Base-by-base conservation (phyloP, 345 rosid species). In the Populus nigra region DNA sequence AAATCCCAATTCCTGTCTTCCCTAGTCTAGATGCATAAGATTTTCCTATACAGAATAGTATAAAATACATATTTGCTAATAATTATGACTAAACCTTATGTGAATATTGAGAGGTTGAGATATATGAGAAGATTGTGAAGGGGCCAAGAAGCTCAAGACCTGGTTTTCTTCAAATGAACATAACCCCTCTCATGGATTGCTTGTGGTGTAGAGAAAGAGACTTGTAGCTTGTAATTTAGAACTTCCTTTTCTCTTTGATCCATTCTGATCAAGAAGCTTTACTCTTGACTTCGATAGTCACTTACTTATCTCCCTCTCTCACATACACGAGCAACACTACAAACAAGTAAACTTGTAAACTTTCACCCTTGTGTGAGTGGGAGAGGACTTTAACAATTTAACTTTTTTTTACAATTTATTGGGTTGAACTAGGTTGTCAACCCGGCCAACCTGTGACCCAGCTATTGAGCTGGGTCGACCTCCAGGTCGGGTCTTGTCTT, bases 121-220 rank as follows among this genome's bases (percentile, higher is more conserved):
- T 63, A 84, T 68, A n/a, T 78, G 87, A 77, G 86, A 72, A 86
- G 91, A 77, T 0, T 84, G 68, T 0, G 88, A 72, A 27, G 94
- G 89, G 33, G 93, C 79, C 86, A 91, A 85, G 84, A 94, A 91
- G 70, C 89, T 89, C 57, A 92, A 79, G 23, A 90, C 91, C 61
- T 88, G 94, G 59, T 89, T 89, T 77, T 92, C 98, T 81, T 94
- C 93, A 72, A 88, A 92, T 88, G 97, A 25, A 89, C 86, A 73
- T 92, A 93, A 23, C 91, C 89, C 91, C 92, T 92, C 57, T 89
- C 94, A 39, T 86, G 88, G 76, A 91, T 88, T 71, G 88, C 73
- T 67, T 86, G 81, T 29, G 93, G 81, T 4, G 91, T 82, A 17
- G 90, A 76, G 81, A 92, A 90, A 7, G 90, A 85, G 72, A 89